Percentiles rank a stretch among this genome's conserved stretches.
Conservation (phyloP, 2,329 filamentous ascomycete genomes). For the Bipolaris oryzae region DNA sequence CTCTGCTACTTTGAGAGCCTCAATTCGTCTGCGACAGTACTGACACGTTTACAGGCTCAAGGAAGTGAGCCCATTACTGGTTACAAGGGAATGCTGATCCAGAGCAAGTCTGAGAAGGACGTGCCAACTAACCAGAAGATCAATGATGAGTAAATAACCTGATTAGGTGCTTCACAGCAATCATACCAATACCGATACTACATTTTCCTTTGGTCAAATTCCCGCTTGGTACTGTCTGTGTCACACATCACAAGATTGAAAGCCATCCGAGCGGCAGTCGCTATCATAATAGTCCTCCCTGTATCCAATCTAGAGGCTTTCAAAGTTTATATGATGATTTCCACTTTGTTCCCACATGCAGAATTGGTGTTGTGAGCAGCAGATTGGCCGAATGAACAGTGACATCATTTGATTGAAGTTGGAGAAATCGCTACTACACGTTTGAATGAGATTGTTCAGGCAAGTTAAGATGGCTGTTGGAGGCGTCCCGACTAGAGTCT, state of each 20-base stretch:
- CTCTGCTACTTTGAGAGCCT: slow-evolving; percentile 3
- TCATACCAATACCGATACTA: slow-evolving; percentile 39
- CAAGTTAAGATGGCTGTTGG: no score
- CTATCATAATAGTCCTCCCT: slow-evolving; percentile 48
- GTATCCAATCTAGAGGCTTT: slow-evolving; percentile 48
- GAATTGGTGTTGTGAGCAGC: slow-evolving; percentile 6
- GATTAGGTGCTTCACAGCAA: slow-evolving; percentile 29
- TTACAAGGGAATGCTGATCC: slow-evolving; percentile 50
- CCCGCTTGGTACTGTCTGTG: slow-evolving; percentile 47
- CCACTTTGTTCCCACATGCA: slow-evolving; percentile 24
- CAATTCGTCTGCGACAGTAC: slow-evolving; percentile 10
- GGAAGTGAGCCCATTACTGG: slow-evolving; percentile 48
- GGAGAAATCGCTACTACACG: no score
- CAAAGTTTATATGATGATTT: slow-evolving; percentile 26
- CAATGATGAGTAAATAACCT: slow-evolving; percentile 42
- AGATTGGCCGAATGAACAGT: no score
- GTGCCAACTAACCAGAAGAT: slow-evolving; percentile 32
- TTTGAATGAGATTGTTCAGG: no score
- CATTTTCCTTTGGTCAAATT: slow-evolving; percentile 47
- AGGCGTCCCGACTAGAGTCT: no score
- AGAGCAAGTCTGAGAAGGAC: slow-evolving; percentile 46
- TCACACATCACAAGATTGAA: slow-evolving; percentile 38
- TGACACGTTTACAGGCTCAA: slow-evolving; percentile 40
- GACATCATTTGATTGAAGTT: no score
- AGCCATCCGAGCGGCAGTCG: slow-evolving; percentile 32